Percentiles rank a stretch among this genome's conserved stretches.
Evolutionary conservation across 2,329 filamentous ascomycete species (phyloP).

Genomic region (Fusarium sp.): DNA sequence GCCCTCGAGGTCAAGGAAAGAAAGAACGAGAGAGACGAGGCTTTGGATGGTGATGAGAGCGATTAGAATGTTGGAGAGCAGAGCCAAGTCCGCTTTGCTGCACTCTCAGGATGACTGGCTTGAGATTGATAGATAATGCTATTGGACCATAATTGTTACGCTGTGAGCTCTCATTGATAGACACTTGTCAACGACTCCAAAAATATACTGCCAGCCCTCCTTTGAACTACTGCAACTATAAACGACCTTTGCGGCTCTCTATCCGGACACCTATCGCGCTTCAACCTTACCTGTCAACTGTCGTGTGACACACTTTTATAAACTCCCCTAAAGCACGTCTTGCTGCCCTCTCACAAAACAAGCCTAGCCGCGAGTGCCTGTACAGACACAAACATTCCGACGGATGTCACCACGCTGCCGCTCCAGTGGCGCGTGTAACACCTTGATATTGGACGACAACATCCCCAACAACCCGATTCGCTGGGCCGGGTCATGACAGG

Average conservation of each 20-base stretch:
- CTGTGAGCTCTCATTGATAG: background rate
- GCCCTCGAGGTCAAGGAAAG: conserved; percentile 62
- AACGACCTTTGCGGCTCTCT: background rate
- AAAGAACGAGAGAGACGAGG: conserved; percentile 68
- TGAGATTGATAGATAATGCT: background rate
- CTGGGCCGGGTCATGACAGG: conserved; percentile 20
- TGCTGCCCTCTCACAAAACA: conserved; percentile 29
- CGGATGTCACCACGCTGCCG: conserved; percentile 23
- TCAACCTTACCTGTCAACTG: conserved; percentile 1
- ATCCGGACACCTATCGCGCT: background rate
- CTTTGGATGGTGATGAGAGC: conserved; percentile 71
- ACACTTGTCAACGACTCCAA: background rate
- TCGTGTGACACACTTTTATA: conserved; percentile 8
- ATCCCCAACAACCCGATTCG: conserved; percentile 26
- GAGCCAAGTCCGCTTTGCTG: background rate
- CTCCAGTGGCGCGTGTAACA: background rate
- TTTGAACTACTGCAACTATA: background rate
- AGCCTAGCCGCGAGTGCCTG: background rate
- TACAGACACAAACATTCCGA: conserved; percentile 31
- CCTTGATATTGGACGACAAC: conserved; percentile 4
- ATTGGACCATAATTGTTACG: background rate
- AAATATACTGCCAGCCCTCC: background rate
- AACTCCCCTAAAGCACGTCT: conserved; percentile 1
- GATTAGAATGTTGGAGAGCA: conserved; percentile 53
- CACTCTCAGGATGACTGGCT: background rate